These are phyloP conservation scores for Rugonectria rugulosa DNA, from an alignment of 2,329 filamentous ascomycete species.

Conservation along the genomic window DNA sequence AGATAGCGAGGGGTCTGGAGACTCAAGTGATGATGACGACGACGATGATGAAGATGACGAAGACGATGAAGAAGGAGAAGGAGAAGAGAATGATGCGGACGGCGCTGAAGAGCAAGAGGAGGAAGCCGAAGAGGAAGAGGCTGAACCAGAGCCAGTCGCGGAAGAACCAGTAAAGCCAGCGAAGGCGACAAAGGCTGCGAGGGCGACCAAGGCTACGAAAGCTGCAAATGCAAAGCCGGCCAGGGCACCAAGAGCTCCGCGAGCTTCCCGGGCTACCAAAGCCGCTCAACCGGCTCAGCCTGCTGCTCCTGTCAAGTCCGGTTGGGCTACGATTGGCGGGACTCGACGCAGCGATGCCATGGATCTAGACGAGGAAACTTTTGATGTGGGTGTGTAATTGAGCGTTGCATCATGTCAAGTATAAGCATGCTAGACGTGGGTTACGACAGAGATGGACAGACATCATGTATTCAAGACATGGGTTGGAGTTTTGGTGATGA, in stretches of 20 bases:
- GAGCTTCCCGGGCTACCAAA: neutral
- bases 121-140: slow-evolving; percentile 24
- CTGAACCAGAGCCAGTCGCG: slow-evolving; percentile 26
- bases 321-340: slow-evolving; percentile 43
- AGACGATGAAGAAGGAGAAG: slow-evolving; percentile 49
- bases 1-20: slow-evolving; percentile 65
- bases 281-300: neutral
- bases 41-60: slow-evolving; percentile 52
- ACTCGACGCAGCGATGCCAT: slow-evolving; percentile 37
- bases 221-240: slow-evolving; percentile 1
- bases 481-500: neutral
- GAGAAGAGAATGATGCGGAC: slow-evolving; percentile 43
- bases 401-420: neutral
- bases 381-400: slow-evolving; percentile 41
- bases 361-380: slow-evolving; percentile 44
- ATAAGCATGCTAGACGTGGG: neutral
- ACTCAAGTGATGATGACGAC: slow-evolving; percentile 59
- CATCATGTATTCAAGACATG: too few species aligned
- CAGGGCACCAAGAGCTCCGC: neutral
- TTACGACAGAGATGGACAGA: slow-evolving; percentile 23
- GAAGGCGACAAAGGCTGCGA: slow-evolving; percentile 4
- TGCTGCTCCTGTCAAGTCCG: slow-evolving; percentile 33
- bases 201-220: neutral
- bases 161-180: slow-evolving; percentile 20
- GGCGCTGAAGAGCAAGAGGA: slow-evolving; percentile 38